Evolutionary conservation across 305 asterid species (phyloP), one percentile per base, ranked within the genome.

Genomic region (Withania somnifera): DNA sequence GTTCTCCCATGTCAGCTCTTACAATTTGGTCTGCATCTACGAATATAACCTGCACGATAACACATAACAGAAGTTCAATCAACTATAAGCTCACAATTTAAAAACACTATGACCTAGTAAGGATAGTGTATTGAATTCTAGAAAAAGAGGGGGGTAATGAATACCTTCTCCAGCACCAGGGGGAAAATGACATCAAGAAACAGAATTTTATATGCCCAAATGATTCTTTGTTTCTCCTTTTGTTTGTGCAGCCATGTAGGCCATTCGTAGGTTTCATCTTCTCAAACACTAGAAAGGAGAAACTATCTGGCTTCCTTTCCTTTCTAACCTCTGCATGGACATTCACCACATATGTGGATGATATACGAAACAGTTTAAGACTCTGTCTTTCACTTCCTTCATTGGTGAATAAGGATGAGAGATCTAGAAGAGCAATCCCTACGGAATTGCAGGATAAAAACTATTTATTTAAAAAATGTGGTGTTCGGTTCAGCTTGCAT

Each of bases 151-250:
- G 40, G 57, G 26, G 20, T n/a, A n/a, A 14, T 52, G 81, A 81
- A 82, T 82, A 92, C 98, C 98, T 97, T 97, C 83, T 93, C 99
- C 45, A 97, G 84, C 83, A 98, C 97, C 81, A 97, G 97, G 81
- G 99, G 99, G 56, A 97, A 97, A 87, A 97, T 97, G 91, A 97
- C 99, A 83, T 97, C 99, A 79, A 97, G 98, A 83, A 97, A 97
- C 53, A 93, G 94, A 88, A 95, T 97, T 83, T 97, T 94, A 86
- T 92, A 94, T 1, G 99, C 98, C 99, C 99, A 93, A 80, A 95
- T 95, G 83, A 97, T 97, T 88, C 98, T 87, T 84, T 95, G 99
- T 83, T 97, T 97, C 91, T 95, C 99, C 83, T 90, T 97, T 83
- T 97, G 99, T 88, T 97, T 95, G 87, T 97, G 99, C 24, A 97